Evolutionary conservation across 2,329 filamentous ascomycete species (phyloP), one percentile per base, ranked within the genome.

Genomic region (Aspergillus eucalypticola): DNA sequence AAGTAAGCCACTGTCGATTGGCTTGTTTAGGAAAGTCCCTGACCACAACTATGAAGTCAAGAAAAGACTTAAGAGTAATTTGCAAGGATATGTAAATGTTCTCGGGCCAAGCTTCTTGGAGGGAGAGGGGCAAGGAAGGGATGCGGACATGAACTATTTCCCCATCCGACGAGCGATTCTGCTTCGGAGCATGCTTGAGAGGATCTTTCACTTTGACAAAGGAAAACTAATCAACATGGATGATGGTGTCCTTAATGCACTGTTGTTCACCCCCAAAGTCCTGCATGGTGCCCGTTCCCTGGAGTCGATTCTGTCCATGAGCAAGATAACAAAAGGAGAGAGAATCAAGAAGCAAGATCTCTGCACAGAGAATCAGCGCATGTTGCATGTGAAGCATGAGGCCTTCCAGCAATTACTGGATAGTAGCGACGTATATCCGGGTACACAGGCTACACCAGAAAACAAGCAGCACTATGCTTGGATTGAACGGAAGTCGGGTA

Each of bases 211-310:
- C 7, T n/a, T 15, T 5, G 5, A 1, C 5, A 8, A 17, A 53
- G n/a, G 53, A 17, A 4, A 29, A 5, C 1, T 0, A 0, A 17
- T 27, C 3, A 3, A 23, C 1, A 17, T 56, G 7, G 35, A 56
- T 3, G 0, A 2, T 11, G 19, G 4, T 5, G 53, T 60, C 5
- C 17, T 48, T 4, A 48, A 51, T 21, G 58, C 19, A 13, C 15
- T 60, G 8, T 29, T 60, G 25, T 23, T 11, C 8, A 48, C 56
- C 2, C 3, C 32, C 15, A 3, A 3, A 6, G 56, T 56, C 58
- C 38, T n/a, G 3, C 58, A 56, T 32, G 39, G 58, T n/a, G 35
- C 54, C 5, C 58, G 58, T 8, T 60, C 58, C 15, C 23, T 60
- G 0, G 38, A 52, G 19, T 38, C 53, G 0, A 60, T 60, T 6